phyloP scores from a whole-genome alignment of 2,329 filamentous ascomycete genomes.

The Arachnopeziza araneosa region DNA sequence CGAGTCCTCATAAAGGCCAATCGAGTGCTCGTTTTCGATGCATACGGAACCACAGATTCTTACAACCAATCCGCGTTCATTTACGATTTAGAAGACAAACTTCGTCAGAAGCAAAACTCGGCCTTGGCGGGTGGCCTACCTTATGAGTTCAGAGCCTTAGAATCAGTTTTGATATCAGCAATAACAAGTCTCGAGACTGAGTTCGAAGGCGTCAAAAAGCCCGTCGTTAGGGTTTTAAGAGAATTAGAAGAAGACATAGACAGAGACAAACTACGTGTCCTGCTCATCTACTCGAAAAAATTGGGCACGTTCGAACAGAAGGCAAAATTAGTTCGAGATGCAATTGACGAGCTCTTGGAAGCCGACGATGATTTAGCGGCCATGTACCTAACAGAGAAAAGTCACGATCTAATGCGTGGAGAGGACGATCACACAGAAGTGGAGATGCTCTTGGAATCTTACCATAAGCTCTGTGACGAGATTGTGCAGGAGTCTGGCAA shows the following conservation, averaged over 20 bases:
- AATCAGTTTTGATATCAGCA: conserved; percentile 90
- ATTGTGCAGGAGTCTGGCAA: conserved; percentile 95
- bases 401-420: conserved; percentile 62
- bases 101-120: conserved; percentile 69
- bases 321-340: conserved; percentile 85
- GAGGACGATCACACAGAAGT: conserved; percentile 93
- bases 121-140: conserved; percentile 62
- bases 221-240: conserved; percentile 80
- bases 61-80: conserved; percentile 97
- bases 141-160: conserved; percentile 93
- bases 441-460: conserved; percentile 93
- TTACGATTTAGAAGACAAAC: conserved; percentile 90
- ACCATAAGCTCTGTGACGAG: conserved; percentile 96
- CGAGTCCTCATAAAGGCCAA: conserved; percentile 94
- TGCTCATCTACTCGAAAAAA: conserved; percentile 92
- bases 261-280: conserved; percentile 81
- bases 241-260: conserved; percentile 97
- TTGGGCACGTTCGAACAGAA: conserved; percentile 97
- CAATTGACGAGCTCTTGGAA: conserved; percentile 91
- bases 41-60: conserved; percentile 89
- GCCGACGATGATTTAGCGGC: conserved; percentile 90
- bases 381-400: conserved; percentile 94
- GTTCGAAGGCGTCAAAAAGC: conserved; percentile 88
- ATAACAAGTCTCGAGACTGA: conserved; percentile 89
- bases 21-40: conserved; percentile 90